A percentile compares a stretch with the other conserved stretches of the same genome.
Conservation (phyloP, 768 basidiomycete species). For the Suillus variegatus region DNA sequence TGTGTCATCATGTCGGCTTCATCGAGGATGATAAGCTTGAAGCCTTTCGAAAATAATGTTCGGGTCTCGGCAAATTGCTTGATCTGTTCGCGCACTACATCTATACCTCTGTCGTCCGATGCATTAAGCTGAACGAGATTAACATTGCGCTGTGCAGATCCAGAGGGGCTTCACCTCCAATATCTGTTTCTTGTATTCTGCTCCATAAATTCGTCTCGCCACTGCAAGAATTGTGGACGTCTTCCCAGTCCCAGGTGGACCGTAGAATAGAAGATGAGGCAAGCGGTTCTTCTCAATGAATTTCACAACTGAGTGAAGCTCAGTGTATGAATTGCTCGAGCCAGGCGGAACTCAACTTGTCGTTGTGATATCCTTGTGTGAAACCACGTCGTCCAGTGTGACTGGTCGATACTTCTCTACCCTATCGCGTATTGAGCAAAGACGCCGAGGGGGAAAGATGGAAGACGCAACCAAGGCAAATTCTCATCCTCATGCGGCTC, state of each 20-base stretch:
- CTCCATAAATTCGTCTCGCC: constrained; percentile 91
- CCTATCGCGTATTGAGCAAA: constrained; percentile 46
- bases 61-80: constrained; percentile 98
- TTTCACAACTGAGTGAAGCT: constrained; percentile 71
- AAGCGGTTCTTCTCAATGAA: constrained; percentile 95
- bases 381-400: constrained; percentile 91
- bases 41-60: constrained; percentile 88
- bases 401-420: constrained; percentile 98
- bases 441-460: constrained; percentile 8
- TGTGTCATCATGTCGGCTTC: constrained; percentile 99
- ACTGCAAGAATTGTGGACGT: constrained; percentile 97
- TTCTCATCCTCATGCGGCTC: constrained; percentile 57
- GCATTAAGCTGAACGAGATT: constrained; percentile 75
- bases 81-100: constrained; percentile 98
- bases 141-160: constrained; percentile 7
- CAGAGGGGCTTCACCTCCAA: constrained; percentile 63
- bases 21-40: constrained; percentile 96
- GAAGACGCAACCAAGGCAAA: constrained; percentile 73
- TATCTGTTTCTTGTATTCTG: constrained; percentile 85
- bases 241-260: constrained; percentile 98
- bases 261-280: constrained; percentile 96
- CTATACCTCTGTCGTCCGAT: constrained; percentile 97
- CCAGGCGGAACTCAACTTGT: constrained; percentile 65
- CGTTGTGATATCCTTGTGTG: constrained; percentile 91
- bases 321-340: not conserved